These are phyloP conservation scores for Phoenix roebelenii DNA, from an alignment of 176 grass and related monocot genomes.

Conservation along the genomic window DNA sequence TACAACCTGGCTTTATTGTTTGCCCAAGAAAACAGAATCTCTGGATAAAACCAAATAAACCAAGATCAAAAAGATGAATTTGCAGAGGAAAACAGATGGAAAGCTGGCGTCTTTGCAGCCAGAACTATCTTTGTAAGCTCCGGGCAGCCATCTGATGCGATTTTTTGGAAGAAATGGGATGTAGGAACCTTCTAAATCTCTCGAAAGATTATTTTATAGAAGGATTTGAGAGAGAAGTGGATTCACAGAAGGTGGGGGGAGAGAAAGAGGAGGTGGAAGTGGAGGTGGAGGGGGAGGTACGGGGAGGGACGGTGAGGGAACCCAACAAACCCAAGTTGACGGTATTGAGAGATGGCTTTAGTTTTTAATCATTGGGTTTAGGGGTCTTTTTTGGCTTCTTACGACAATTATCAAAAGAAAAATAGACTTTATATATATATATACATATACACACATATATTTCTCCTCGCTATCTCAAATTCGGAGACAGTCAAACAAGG, in stretches of 20 bases:
- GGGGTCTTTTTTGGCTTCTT: no score
- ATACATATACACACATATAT: background rate
- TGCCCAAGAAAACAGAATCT: background rate
- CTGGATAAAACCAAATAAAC: background rate
- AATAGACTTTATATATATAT: background rate
- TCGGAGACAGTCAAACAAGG: conserved; percentile 56
- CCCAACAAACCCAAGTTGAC: no score
- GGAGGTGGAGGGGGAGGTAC: no score
- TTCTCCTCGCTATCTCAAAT: conserved; percentile 19
- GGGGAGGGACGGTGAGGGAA: no score
- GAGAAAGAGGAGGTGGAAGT: background rate
- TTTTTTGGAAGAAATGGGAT: background rate
- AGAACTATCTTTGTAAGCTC: conserved; percentile 1
- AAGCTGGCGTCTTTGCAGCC: background rate
- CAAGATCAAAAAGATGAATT: conserved; percentile 1
- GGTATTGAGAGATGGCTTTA: no score
- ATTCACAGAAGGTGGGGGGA: background rate
- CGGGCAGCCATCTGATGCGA: background rate
- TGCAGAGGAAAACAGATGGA: background rate
- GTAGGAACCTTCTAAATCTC: background rate
- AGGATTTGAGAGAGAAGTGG: background rate
- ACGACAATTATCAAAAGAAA: no score
- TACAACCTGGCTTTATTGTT: background rate
- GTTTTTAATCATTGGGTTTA: no score
- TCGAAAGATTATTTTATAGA: background rate